Evolutionary conservation across 2,329 filamentous ascomycete species (phyloP).

Genomic region (Paramyrothecium sp.): DNA sequence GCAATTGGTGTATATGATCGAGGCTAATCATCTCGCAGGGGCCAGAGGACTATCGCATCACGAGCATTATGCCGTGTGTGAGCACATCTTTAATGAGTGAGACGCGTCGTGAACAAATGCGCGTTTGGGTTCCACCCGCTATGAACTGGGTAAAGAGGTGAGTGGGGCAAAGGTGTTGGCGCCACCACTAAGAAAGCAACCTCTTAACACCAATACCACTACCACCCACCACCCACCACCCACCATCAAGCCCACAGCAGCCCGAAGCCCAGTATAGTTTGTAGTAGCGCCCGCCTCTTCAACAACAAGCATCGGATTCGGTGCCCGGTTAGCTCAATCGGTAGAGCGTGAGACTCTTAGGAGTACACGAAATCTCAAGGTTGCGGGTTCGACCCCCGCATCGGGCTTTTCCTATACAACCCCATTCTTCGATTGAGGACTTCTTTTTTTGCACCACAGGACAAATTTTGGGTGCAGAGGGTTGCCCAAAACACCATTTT

Average conservation of each 20-base stretch:
- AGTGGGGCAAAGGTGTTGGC: too few species aligned
- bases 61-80: too few species aligned
- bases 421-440: constrained; percentile 4
- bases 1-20: background rate
- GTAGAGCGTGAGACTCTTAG: constrained; percentile 66
- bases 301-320: background rate
- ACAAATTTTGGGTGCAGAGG: background rate
- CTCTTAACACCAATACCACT: too few species aligned
- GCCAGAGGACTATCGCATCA: too few species aligned
- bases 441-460: constrained; percentile 5
- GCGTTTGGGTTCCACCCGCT: too few species aligned
- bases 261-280: background rate
- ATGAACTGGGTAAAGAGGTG: too few species aligned
- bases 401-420: constrained; percentile 29
- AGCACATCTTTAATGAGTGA: too few species aligned
- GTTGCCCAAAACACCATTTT: too few species aligned
- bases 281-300: background rate
- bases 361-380: constrained; percentile 39
- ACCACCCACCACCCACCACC: background rate
- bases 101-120: too few species aligned
- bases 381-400: constrained; percentile 48
- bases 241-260: background rate
- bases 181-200: too few species aligned
- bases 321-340: constrained; percentile 14
- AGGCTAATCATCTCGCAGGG: background rate